These are phyloP conservation scores for Vararia minispora DNA, from an alignment of 768 basidiomycete species.

Conservation along the genomic window DNA sequence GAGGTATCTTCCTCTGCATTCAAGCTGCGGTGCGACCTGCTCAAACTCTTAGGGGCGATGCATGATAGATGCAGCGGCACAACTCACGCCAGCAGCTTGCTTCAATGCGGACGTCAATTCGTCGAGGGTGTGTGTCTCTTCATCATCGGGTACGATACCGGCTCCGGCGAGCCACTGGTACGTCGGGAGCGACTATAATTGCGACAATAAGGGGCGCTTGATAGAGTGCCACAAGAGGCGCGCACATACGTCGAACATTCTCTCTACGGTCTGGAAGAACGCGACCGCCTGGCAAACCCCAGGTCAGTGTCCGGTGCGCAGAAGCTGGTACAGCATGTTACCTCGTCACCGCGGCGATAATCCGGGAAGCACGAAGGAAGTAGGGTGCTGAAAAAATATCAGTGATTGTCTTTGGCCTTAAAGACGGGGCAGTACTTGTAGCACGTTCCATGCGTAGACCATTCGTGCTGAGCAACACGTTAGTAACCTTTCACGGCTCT, in stretches of 20 bases:
- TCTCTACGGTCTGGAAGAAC: slow-evolving; percentile 55
- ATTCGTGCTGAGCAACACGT: too few relatives aligned
- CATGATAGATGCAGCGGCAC: too few relatives aligned
- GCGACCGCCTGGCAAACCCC: slow-evolving; percentile 65
- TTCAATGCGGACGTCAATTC: slow-evolving; percentile 43
- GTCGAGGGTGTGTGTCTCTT: slow-evolving; percentile 47
- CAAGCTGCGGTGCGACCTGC: slow-evolving; percentile 37
- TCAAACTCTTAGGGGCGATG: too few relatives aligned
- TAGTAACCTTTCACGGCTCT: too few relatives aligned
- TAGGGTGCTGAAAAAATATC: too few relatives aligned
- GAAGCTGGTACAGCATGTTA: too few relatives aligned
- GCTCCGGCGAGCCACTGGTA: slow-evolving; percentile 57
- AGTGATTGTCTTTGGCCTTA: too few relatives aligned
- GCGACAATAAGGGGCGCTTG: too few relatives aligned
- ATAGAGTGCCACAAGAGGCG: too few relatives aligned
- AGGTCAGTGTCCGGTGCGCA: too few relatives aligned
- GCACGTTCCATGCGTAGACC: slow-evolving; percentile 56
- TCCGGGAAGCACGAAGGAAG: slow-evolving; percentile 42
- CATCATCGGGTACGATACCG: slow-evolving; percentile 64
- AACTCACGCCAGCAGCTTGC: slow-evolving; percentile 43
- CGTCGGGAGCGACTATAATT: slow-evolving; percentile 65
- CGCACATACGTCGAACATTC: too few relatives aligned
- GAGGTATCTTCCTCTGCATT: slow-evolving; percentile 29
- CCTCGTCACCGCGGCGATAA: slow-evolving; percentile 51
- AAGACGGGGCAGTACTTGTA: too few relatives aligned